phyloP scores from a whole-genome alignment of 768 basidiomycete species.

The Rhizopogon sp. region DNA sequence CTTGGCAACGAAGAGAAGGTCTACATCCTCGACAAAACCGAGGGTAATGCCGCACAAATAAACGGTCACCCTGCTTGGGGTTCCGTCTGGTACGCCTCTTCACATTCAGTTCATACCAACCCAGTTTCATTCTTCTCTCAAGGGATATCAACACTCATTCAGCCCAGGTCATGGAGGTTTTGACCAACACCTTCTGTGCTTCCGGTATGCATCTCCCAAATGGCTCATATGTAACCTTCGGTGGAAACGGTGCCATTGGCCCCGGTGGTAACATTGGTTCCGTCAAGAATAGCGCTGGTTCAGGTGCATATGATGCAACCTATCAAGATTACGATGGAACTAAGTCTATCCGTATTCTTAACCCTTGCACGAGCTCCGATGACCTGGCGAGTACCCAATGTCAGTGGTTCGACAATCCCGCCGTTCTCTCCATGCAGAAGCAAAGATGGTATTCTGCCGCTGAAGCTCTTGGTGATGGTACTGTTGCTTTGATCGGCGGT shows the following conservation, averaged over 20 bases:
- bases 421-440: conserved; percentile 58
- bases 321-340: conserved; percentile 83
- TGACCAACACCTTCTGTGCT: conserved; percentile 75
- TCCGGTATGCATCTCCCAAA: conserved; percentile 82
- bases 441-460: conserved; percentile 77
- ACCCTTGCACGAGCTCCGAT: conserved; percentile 56
- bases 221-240: conserved; percentile 69
- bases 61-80: conserved; percentile 74
- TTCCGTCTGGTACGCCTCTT: conserved; percentile 48
- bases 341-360: conserved; percentile 74
- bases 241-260: conserved; percentile 73
- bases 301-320: conserved; percentile 53
- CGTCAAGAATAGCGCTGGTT: conserved; percentile 38
- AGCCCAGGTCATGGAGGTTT: conserved; percentile 63
- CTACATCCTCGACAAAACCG: conserved; percentile 90
- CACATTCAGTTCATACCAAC: conserved; percentile 5
- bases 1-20: conserved; percentile 75
- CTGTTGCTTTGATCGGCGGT: conserved; percentile 75
- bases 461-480: conserved; percentile 72
- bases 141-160: conserved; percentile 62
- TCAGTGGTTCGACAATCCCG: conserved; percentile 69
- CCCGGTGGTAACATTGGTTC: conserved; percentile 58
- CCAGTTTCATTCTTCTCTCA: conserved; percentile 15
- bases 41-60: conserved; percentile 64
- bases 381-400: conserved; percentile 48